Base-by-base conservation (phyloP, 331 rosid genomes). In the Rosa hybrid region DNA sequence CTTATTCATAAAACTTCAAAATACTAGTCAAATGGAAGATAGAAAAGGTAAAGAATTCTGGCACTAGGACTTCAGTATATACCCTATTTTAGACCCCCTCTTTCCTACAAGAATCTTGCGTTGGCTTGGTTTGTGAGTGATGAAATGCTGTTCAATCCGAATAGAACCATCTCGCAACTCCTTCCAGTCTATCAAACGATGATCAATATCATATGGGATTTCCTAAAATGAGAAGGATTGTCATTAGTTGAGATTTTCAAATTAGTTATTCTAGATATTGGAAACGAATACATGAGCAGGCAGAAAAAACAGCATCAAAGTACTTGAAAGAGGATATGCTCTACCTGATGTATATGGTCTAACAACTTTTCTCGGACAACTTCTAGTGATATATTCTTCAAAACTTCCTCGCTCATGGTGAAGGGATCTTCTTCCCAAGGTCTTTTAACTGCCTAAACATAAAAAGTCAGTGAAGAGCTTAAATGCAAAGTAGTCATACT, bases 261-360 rank as follows among this genome's bases (percentile, higher is more conserved):
- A 53, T 12, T 20, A 38, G 14, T 27, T 48, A 0, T 46, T 17
- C 21, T 8, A 41, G 59, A 59, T 21, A 18, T 54, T 64, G 48
- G 23, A 34, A 56, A 71, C 7, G 6, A 44, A 73, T 78, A n/a
- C n/a, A 30, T 67, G n/a, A 70, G 44, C 71, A 76, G 42, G 67
- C 67, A 57, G 57, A 79, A 71, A 49, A 17, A 12, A 72, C 20
- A 77, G 13, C 73, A 72, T 39, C 5, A 44, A 75, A 65, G 77
- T 72, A 50, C n/a, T 68, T 53, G 27, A 41, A 30, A 46, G 53
- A 50, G 38, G 25, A 11, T 11, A 34, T 81, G 75, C 79, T 68
- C 81, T 77, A 95, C 98, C 98, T 95, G 99, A 84, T 95, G 99
- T 48, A 95, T 84, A 71, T 95, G 91, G 90, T 93, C 99, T 86